Evolutionary conservation across 345 rosid species (phyloP).

Genomic region (Arabidopsis suecica): DNA sequence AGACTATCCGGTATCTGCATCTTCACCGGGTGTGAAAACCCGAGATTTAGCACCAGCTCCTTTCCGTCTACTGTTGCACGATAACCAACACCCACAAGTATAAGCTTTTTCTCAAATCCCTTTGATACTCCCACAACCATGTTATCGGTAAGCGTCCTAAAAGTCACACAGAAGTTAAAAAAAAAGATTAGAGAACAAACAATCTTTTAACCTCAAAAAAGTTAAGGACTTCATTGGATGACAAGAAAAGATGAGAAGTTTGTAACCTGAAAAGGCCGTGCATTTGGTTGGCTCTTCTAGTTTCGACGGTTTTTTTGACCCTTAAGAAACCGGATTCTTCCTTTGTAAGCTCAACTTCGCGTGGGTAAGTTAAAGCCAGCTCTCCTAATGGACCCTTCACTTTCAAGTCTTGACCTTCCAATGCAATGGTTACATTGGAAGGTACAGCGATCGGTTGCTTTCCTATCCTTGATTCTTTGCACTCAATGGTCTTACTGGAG

Average conservation of each 20-base stretch:
- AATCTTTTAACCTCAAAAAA: slow-evolving; percentile 6
- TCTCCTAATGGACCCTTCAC: slow-evolving; percentile 96
- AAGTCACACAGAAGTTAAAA: not conserved
- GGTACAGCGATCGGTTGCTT: slow-evolving; percentile 88
- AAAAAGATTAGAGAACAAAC: slow-evolving; percentile 14
- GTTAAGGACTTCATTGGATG: not conserved
- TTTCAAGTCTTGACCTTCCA: slow-evolving; percentile 72
- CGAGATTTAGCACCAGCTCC: slow-evolving; percentile 79
- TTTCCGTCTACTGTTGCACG: slow-evolving; percentile 84
- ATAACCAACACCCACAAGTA: slow-evolving; percentile 88
- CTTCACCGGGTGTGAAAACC: slow-evolving; percentile 93
- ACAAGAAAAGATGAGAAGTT: slow-evolving; percentile 22
- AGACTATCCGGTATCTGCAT: slow-evolving; percentile 77
- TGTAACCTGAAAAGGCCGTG: slow-evolving; percentile 96
- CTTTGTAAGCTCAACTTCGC: slow-evolving; percentile 72
- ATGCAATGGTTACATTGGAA: slow-evolving; percentile 65
- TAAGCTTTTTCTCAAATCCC: slow-evolving; percentile 95
- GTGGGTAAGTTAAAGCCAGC: slow-evolving; percentile 71
- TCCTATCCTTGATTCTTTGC: slow-evolving; percentile 94
- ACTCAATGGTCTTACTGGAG: slow-evolving; percentile 61
- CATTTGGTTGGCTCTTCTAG: slow-evolving; percentile 95
- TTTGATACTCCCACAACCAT: slow-evolving; percentile 95
- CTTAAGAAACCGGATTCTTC: slow-evolving; percentile 69
- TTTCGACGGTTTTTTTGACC: slow-evolving; percentile 74
- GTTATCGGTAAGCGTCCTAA: slow-evolving; percentile 91